These are phyloP conservation scores for Vanrija sp. DNA, from an alignment of 1,284 basidiomycete species.

Conservation along the genomic window DNA sequence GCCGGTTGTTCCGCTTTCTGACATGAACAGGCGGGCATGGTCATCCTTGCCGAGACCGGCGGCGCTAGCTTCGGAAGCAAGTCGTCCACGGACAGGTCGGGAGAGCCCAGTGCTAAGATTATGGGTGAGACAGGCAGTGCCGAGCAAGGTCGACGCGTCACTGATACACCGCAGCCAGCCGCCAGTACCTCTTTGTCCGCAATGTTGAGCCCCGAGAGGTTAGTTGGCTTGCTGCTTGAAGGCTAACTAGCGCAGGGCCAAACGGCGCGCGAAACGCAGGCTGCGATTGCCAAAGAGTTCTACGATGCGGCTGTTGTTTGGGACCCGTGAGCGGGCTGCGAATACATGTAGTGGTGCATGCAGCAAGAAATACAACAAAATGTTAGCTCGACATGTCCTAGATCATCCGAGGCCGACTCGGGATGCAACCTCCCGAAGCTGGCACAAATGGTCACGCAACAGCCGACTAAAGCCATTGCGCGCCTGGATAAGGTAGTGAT, in stretches of 20 bases:
- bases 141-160: neutral
- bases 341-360: neutral
- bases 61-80: constrained; percentile 70
- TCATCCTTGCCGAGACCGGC: constrained; percentile 88
- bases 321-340: constrained; percentile 44
- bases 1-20: neutral
- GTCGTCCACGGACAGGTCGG: constrained; percentile 38
- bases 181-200: constrained; percentile 78
- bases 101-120: constrained; percentile 58
- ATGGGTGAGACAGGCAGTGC: constrained; percentile 48
- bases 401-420: constrained; percentile 13
- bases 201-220: constrained; percentile 26
- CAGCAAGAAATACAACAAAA: neutral
- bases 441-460: constrained; percentile 11
- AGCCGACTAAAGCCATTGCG: constrained; percentile 22
- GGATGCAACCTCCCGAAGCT: constrained; percentile 1
- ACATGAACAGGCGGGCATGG: constrained; percentile 65
- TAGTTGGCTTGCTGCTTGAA: no score
- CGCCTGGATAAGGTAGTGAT: constrained; percentile 15
- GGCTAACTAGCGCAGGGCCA: constrained; percentile 49
- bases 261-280: constrained; percentile 67
- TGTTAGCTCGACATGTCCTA: constrained; percentile 6
- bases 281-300: constrained; percentile 75
- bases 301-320: constrained; percentile 75
- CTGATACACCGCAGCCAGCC: constrained; percentile 53